Evolutionary conservation across 306 rosid genomes (phyloP).

Genomic region (Hippophae tibetana): DNA sequence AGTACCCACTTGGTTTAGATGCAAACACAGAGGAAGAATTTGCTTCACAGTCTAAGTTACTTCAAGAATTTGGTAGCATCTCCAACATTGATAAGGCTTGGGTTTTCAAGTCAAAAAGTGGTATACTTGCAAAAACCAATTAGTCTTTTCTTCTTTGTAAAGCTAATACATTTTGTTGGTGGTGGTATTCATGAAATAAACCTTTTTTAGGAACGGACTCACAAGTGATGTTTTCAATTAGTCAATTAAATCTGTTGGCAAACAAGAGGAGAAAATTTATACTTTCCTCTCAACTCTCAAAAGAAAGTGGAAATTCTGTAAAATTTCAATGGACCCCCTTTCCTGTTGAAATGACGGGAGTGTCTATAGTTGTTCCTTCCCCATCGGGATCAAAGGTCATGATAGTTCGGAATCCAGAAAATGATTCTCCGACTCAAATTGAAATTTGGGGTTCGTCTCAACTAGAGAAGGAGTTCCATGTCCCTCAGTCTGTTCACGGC

Average conservation of each 20-base stretch:
- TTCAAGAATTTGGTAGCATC: conserved; percentile 49
- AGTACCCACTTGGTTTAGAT: conserved; percentile 49
- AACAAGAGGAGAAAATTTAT: conserved; percentile 53
- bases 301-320: conserved; percentile 30
- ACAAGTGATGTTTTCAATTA: conserved; percentile 49
- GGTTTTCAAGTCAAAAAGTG: conserved; percentile 45
- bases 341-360: conserved; percentile 61
- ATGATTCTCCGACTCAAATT: conserved; percentile 38
- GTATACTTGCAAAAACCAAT: conserved; percentile 23
- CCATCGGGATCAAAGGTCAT: conserved; percentile 69
- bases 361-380: conserved; percentile 58
- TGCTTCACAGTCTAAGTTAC: conserved; percentile 52
- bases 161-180: conserved; percentile 6
- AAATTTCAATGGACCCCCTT: conserved; percentile 68
- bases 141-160: neutral
- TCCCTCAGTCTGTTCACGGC: conserved; percentile 71
- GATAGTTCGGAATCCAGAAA: conserved; percentile 48
- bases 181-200: neutral
- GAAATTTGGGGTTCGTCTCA: conserved; percentile 68
- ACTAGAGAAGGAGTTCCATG: conserved; percentile 60
- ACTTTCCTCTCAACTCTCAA: conserved; percentile 35
- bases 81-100: conserved; percentile 71
- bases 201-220: conserved; percentile 32
- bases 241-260: conserved; percentile 54
- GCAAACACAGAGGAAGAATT: conserved; percentile 52